These are phyloP conservation scores for Knoxdaviesia capensis DNA, from an alignment of 2,329 filamentous ascomycete species.

Conservation along the genomic window DNA sequence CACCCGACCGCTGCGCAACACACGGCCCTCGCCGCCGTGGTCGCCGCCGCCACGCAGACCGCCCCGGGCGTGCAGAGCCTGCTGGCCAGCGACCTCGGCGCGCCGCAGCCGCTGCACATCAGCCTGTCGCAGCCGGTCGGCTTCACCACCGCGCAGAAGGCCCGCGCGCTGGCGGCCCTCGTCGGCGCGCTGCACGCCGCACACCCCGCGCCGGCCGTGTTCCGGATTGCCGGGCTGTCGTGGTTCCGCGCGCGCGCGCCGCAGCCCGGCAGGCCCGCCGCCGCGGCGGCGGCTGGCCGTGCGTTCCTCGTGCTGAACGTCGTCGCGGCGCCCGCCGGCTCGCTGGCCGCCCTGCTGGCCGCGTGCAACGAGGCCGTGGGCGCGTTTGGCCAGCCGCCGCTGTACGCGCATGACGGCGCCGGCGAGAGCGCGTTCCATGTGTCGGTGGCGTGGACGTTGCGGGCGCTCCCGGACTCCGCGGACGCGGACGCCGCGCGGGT, in stretches of 20 bases:
- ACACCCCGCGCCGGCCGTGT: conserved; percentile 5
- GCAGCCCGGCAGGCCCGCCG: no score
- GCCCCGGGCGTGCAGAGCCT: conserved; percentile 37
- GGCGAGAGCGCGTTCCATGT: conserved; percentile 51
- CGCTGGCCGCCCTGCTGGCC: conserved; percentile 40
- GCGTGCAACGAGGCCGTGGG: conserved; percentile 45
- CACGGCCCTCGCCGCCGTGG: conserved; percentile 21
- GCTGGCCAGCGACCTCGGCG: conserved; percentile 57
- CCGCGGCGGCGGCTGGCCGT: conserved; percentile 16
- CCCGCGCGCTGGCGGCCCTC: conserved; percentile 41
- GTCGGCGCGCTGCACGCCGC: conserved; percentile 15
- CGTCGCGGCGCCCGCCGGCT: conserved; percentile 10
- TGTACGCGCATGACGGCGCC: conserved; percentile 34
- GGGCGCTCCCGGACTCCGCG: conserved; percentile 13
- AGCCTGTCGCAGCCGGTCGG: conserved; percentile 71
- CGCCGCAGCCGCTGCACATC: conserved; percentile 67
- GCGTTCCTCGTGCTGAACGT: conserved; percentile 71
- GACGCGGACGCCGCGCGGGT: conserved; percentile 16
- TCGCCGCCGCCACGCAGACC: conserved; percentile 15
- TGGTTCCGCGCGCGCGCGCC: no score
- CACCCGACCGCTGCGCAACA: conserved; percentile 29
- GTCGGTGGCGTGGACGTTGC: conserved; percentile 70
- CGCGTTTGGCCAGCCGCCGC: conserved; percentile 41
- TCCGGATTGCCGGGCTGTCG: conserved; percentile 1
- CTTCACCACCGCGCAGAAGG: conserved; percentile 52